These are phyloP conservation scores for Mucor plumbeus DNA, from an alignment of 371 early-diverging fungal genomes.

Conservation along the genomic window DNA sequence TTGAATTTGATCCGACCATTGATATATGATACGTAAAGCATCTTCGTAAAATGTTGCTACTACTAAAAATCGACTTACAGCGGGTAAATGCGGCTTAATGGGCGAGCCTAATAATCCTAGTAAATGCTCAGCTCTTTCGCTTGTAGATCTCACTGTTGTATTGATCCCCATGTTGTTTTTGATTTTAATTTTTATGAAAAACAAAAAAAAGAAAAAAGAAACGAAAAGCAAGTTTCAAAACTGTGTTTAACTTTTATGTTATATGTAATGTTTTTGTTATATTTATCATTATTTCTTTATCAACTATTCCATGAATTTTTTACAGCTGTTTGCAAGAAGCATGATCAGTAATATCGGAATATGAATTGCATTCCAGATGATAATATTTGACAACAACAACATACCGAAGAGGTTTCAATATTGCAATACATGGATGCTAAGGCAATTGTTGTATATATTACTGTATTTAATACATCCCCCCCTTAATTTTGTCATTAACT, in stretches of 20 bases:
- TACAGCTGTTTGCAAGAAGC: too few species aligned
- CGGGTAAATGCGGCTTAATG: constrained; percentile 64
- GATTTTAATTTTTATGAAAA: neutral
- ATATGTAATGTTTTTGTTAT: neutral
- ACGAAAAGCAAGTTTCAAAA: neutral
- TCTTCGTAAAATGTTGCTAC: constrained; percentile 50
- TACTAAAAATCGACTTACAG: constrained; percentile 36
- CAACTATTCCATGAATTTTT: constrained; percentile 2
- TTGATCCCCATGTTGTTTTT: constrained; percentile 8
- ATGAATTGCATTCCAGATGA: neutral
- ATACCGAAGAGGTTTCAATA: neutral
- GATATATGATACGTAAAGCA: constrained; percentile 36
- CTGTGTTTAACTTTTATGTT: neutral
- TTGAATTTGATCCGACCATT: constrained; percentile 37
- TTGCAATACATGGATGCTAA: neutral
- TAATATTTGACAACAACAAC: neutral
- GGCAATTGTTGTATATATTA: neutral
- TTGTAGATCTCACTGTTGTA: constrained; percentile 17
- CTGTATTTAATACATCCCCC: neutral
- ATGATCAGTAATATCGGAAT: neutral
- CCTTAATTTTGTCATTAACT: neutral
- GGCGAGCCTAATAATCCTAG: constrained; percentile 77
- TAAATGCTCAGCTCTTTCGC: constrained; percentile 71
- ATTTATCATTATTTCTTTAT: constrained; percentile 24
- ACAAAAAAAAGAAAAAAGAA: neutral